These are phyloP conservation scores for Coniophora puteana DNA, from an alignment of 1,284 basidiomycete genomes.

Conservation along the genomic window DNA sequence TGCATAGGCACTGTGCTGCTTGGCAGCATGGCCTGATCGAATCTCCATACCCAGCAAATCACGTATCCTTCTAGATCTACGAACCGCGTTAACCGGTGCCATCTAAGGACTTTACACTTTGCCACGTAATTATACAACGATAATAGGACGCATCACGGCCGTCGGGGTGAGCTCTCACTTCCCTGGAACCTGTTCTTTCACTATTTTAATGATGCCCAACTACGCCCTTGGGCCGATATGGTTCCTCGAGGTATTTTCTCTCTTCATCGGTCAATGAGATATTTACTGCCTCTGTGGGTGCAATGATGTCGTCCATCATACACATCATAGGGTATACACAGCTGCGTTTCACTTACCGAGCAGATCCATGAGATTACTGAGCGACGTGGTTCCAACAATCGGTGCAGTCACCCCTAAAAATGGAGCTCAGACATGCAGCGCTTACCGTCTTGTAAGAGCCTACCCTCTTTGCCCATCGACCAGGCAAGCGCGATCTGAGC, in stretches of 20 bases:
- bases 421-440: not conserved
- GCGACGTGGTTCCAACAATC: constrained; percentile 36
- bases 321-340: no score
- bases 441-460: not conserved
- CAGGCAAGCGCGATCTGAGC: constrained; percentile 43
- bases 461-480: constrained; percentile 25
- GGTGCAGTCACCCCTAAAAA: constrained; percentile 38
- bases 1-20: no score
- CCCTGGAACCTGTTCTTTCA: not conserved
- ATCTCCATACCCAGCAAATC: no score
- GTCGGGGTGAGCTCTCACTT: no score
- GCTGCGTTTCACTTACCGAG: constrained; percentile 19
- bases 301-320: no score
- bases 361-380: constrained; percentile 34
- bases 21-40: no score
- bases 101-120: no score
- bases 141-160: no score
- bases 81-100: no score
- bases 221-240: constrained; percentile 32
- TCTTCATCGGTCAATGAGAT: constrained; percentile 38
- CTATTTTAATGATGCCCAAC: constrained; percentile 23
- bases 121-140: no score
- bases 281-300: constrained; percentile 20
- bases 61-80: no score
- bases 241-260: constrained; percentile 33